Percentiles rank a stretch among this genome's conserved stretches.
Evolutionary conservation across 495 filamentous ascomycete genomes (phyloP).

Genomic region (Daldinia vernicosa): DNA sequence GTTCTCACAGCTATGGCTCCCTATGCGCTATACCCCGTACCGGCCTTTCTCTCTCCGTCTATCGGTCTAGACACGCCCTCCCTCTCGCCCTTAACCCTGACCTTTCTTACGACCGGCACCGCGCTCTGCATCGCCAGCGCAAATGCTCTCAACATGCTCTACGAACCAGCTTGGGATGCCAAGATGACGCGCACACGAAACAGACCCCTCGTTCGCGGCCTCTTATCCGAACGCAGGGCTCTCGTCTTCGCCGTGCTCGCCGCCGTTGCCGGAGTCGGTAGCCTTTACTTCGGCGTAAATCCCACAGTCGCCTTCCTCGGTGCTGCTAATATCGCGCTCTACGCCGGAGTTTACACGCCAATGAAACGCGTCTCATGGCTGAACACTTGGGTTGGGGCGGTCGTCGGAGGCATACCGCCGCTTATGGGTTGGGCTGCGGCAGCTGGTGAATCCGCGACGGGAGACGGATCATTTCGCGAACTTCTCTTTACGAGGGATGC

Average conservation of each 20-base stretch:
- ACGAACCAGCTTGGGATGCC: constrained; percentile 89
- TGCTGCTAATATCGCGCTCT: constrained; percentile 83
- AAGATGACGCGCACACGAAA: constrained; percentile 92
- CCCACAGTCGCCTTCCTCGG: constrained; percentile 90
- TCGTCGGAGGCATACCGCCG: constrained; percentile 93
- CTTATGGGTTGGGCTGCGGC: constrained; percentile 98
- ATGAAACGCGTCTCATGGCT: constrained; percentile 85
- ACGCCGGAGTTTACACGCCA: constrained; percentile 92
- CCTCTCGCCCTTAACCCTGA: constrained; percentile 85
- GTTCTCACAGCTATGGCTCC: constrained; percentile 90
- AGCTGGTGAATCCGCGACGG: constrained; percentile 84
- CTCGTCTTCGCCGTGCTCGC: constrained; percentile 78
- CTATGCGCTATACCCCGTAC: constrained; percentile 92
- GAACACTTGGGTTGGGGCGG: constrained; percentile 94
- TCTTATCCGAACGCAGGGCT: constrained; percentile 79
- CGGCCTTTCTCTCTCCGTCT: constrained; percentile 74
- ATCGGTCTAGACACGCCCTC: constrained; percentile 76
- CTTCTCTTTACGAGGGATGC: constrained; percentile 69
- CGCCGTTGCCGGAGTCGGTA: constrained; percentile 69
- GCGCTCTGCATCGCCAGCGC: constrained; percentile 85
- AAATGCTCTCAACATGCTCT: constrained; percentile 96
- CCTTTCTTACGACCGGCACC: constrained; percentile 91
- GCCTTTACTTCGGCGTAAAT: constrained; percentile 89
- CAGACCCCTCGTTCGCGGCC: constrained; percentile 83
- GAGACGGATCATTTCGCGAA: constrained; percentile 75